A percentile compares a stretch with the other conserved stretches of the same genome.
These are phyloP conservation scores for Rhododendron kiyosumense DNA, from an alignment of 148 eudicot genomes.

Conservation along the genomic window DNA sequence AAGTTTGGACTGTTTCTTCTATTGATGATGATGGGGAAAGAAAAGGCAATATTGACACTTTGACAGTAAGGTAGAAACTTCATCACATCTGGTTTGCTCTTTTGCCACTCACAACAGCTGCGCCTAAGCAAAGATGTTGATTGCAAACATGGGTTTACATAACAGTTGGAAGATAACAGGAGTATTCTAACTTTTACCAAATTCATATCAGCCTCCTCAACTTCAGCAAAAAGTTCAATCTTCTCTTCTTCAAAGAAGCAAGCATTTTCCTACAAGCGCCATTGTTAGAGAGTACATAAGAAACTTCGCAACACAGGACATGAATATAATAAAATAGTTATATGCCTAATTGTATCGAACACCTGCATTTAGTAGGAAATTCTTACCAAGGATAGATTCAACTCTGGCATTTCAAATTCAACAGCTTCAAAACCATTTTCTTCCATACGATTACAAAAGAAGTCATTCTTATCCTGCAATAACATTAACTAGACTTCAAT, in stretches of 20 bases:
- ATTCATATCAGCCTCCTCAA: conserved; percentile 34
- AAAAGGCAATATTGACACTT: not conserved
- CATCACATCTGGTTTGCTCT: not conserved
- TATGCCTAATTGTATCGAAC: not conserved
- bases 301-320: not conserved
- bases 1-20: not conserved
- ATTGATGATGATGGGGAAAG: not conserved
- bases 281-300: conserved; percentile 7
- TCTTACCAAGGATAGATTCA: conserved; percentile 47
- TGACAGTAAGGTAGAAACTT: not conserved
- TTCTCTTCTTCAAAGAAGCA: conserved; percentile 33
- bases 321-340: not conserved
- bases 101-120: not conserved
- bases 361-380: not conserved
- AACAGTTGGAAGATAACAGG: not conserved
- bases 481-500: conserved; percentile 4
- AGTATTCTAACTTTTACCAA: conserved; percentile 32
- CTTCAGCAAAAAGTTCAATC: conserved; percentile 35
- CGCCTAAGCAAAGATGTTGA: not conserved
- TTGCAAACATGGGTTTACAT: not conserved
- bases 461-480: conserved; percentile 42
- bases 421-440: conserved; percentile 18
- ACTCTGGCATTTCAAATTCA: conserved; percentile 69
- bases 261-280: conserved; percentile 39
- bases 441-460: conserved; percentile 16